Percentiles rank a stretch among this genome's conserved stretches.
These are phyloP conservation scores for Leccinum huronense DNA, from an alignment of 1,284 basidiomycete genomes.

Conservation along the genomic window DNA sequence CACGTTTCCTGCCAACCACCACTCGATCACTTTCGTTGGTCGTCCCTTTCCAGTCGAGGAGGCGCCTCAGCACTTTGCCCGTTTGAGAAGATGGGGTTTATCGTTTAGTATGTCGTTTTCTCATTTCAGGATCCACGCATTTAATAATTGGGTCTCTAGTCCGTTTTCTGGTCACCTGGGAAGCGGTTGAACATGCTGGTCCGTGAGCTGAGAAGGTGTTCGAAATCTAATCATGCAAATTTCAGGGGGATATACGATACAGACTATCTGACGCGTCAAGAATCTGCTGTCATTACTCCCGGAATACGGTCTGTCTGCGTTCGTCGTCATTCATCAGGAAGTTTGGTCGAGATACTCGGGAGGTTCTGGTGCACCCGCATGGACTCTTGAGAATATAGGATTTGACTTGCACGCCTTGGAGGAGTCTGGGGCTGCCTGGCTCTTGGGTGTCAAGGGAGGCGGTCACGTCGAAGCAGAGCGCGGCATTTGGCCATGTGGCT, in stretches of 20 bases:
- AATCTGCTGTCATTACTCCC: slow-evolving; percentile 74
- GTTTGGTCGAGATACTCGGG: slow-evolving; percentile 96
- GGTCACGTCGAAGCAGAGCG: slow-evolving; percentile 69
- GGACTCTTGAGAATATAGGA: slow-evolving; percentile 82
- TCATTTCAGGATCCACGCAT: not conserved
- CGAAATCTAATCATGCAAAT: not conserved
- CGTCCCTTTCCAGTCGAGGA: slow-evolving; percentile 83
- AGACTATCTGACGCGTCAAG: slow-evolving; percentile 79
- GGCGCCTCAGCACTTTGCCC: slow-evolving; percentile 78
- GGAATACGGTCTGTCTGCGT: slow-evolving; percentile 77
- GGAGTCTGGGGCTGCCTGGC: slow-evolving; percentile 80
- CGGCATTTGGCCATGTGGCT: slow-evolving; percentile 88
- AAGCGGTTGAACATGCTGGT: slow-evolving; percentile 89
- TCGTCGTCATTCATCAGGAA: slow-evolving; percentile 85
- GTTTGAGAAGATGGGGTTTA: slow-evolving; percentile 82
- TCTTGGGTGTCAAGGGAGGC: slow-evolving; percentile 74
- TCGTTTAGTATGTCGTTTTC: slow-evolving; percentile 64
- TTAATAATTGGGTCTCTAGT: slow-evolving; percentile 45
- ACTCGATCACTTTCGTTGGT: slow-evolving; percentile 73
- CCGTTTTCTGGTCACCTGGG: slow-evolving; percentile 93
- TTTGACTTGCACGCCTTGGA: slow-evolving; percentile 78
- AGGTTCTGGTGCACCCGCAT: slow-evolving; percentile 89
- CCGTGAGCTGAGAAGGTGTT: slow-evolving; percentile 53
- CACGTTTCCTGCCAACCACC: slow-evolving; percentile 60
- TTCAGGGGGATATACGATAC: slow-evolving; percentile 77